Evolutionary conservation across 441 rosid species (phyloP).

Genomic region (Kokia cookei): DNA sequence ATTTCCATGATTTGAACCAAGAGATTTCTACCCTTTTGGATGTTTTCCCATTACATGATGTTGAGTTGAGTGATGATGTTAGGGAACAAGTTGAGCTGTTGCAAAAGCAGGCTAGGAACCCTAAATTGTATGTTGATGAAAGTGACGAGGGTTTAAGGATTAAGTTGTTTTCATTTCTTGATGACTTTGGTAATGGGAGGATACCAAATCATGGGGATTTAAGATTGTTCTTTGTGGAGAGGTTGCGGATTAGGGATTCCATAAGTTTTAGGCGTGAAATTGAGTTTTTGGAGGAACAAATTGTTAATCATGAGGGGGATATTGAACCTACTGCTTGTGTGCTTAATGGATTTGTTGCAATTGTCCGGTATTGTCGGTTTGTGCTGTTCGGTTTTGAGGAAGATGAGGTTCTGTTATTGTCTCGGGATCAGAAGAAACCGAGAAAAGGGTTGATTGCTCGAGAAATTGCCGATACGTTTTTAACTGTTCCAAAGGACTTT

Average conservation of each 20-base stretch:
- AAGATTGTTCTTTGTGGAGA: slow-evolving; percentile 51
- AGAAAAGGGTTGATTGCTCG: slow-evolving; percentile 53
- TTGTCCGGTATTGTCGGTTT: slow-evolving; percentile 70
- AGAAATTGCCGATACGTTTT: slow-evolving; percentile 70
- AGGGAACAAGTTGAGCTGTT: slow-evolving; percentile 71
- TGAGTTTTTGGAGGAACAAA: slow-evolving; percentile 88
- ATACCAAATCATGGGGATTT: slow-evolving; percentile 39
- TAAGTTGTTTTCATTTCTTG: slow-evolving; percentile 48
- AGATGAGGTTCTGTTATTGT: slow-evolving; percentile 38
- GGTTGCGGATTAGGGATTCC: slow-evolving; percentile 49
- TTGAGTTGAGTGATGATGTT: slow-evolving; percentile 59
- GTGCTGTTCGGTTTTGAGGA: slow-evolving; percentile 70
- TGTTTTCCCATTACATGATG: slow-evolving; percentile 63
- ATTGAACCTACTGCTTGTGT: slow-evolving; percentile 73
- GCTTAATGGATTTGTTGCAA: slow-evolving; percentile 76
- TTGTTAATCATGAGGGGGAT: slow-evolving; percentile 75
- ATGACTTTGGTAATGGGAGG: slow-evolving; percentile 55
- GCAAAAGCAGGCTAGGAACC: slow-evolving; percentile 52
- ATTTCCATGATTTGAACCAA: neutral
- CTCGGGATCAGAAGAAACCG: slow-evolving; percentile 42
- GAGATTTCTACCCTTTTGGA: slow-evolving; percentile 21
- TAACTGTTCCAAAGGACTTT: slow-evolving; percentile 71
- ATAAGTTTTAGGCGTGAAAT: slow-evolving; percentile 55
- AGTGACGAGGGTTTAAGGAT: slow-evolving; percentile 62
- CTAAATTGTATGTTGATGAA: slow-evolving; percentile 50